Evolutionary conservation across 2,329 filamentous ascomycete genomes (phyloP), one percentile per base, ranked within the genome.

Genomic region (Paecilomyces variotii): DNA sequence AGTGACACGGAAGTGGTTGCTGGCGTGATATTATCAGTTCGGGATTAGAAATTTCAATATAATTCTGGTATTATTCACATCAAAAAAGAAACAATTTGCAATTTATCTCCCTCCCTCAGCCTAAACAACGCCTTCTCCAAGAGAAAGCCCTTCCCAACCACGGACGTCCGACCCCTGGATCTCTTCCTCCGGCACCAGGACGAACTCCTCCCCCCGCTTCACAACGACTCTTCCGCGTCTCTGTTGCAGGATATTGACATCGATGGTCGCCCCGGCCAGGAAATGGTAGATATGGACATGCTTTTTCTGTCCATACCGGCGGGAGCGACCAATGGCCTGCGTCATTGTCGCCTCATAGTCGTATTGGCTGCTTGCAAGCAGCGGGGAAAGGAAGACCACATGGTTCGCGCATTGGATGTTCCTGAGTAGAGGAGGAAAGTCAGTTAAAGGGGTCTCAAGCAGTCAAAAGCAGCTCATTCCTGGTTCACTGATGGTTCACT

Each of bases 351-450:
- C 76, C 0, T 83, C 76, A 65, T 86, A 88, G 4, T 79, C 74
- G 52, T 83, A 78, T 53, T 83, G 78, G 0, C 76, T 79, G 35
- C 74, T 67, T 0, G 78, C 72, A 0, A 84, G 70, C 7, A 85
- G 69, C 0, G 85, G 85, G 0, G 80, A 78, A 2, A 87, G 68
- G 67, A 89, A 88, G 32, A 89, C 79, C 35, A 88, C 74, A 59
- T 88, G 84, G 61, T 87, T 87, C 0, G 85, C 84, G 45, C 79
- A 79, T 53, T 84, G 82, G 1, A 89, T 70, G 62, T 89, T 88
- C 9, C 81, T 84, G 59, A 34, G 49, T 14, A 57, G n/a, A 35
- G 34, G 27, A 57, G 57, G 39, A 39, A 55, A 57, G 56, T 64
- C 58, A 66, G 59, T 59, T 19, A 45, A 52, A 27, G 28, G 25